phyloP scores from a whole-genome alignment of 1,284 basidiomycete species.

The Vanrija humicola region DNA sequence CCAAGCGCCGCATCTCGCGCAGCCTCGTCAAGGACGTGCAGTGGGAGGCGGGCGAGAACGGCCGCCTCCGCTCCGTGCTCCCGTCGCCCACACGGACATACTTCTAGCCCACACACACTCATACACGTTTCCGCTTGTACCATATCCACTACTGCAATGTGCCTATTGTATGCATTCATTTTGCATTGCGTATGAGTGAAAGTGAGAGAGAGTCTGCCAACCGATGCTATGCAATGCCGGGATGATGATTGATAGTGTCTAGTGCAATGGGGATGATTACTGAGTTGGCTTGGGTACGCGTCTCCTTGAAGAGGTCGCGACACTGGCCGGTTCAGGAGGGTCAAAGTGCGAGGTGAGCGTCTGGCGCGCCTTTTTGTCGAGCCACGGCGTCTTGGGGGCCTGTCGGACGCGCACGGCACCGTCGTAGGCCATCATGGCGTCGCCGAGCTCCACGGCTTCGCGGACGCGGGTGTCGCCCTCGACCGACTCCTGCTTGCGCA shows the following conservation, averaged over 20 bases:
- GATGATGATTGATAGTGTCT: too few relatives aligned
- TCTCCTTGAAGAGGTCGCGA: neutral
- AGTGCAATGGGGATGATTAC: neutral
- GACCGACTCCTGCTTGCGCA: constrained; percentile 1
- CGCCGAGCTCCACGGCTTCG: constrained; percentile 2
- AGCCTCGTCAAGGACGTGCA: constrained; percentile 40
- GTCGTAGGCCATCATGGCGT: constrained; percentile 14
- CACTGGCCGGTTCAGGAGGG: neutral
- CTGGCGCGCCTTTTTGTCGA: neutral
- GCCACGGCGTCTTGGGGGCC: neutral
- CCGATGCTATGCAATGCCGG: too few relatives aligned
- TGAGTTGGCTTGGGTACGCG: neutral
- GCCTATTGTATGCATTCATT: constrained; percentile 9
- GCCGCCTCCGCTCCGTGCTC: constrained; percentile 22
- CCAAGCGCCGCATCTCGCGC: constrained; percentile 38
- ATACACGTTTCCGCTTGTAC: too few relatives aligned
- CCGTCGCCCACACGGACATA: neutral
- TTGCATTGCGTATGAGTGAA: neutral
- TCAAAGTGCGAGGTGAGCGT: neutral
- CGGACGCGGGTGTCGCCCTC: neutral
- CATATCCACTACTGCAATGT: neutral
- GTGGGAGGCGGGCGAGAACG: constrained; percentile 42
- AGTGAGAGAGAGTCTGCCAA: too few relatives aligned
- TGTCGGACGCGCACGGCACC: neutral
- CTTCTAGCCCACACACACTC: neutral